Conservation (phyloP, 1,139 yeast genomes). For the Geotrichum aggregatum region DNA sequence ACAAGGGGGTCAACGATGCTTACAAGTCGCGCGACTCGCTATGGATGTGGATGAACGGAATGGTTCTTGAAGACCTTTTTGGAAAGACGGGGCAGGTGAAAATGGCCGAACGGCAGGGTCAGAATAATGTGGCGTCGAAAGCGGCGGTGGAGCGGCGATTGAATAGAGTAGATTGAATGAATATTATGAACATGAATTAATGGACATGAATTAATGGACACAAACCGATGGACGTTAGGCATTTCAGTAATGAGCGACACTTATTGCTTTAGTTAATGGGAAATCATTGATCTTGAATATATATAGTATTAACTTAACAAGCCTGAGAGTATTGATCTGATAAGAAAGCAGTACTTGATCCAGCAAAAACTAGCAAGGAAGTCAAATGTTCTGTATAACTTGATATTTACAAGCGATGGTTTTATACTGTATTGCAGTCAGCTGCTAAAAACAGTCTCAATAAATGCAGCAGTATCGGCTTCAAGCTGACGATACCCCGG, state of each 20-base stretch:
- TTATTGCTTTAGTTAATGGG: no score
- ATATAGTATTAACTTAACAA: no score
- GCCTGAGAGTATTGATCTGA: no score
- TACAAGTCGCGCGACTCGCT: slow-evolving; percentile 11
- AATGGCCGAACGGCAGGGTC: slow-evolving; percentile 10
- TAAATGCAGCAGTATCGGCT: background rate
- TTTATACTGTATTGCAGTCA: no score
- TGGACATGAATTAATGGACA: background rate
- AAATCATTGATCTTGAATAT: no score
- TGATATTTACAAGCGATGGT: no score
- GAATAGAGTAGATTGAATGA: slow-evolving; percentile 20
- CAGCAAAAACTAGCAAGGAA: no score
- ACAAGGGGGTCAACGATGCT: slow-evolving; percentile 20
- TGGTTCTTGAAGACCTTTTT: slow-evolving; percentile 16
- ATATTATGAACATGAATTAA: slow-evolving; percentile 2
- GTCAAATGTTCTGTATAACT: no score
- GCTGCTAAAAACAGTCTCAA: background rate
- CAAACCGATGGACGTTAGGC: background rate
- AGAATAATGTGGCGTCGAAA: slow-evolving; percentile 6
- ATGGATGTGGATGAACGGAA: slow-evolving; percentile 22
- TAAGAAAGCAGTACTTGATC: no score
- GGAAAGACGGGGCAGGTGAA: slow-evolving; percentile 11
- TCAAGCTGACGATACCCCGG: slow-evolving; percentile 4
- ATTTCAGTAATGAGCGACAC: no score
- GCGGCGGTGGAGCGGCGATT: slow-evolving; percentile 13